Percentiles rank a stretch among this genome's conserved stretches.
Conservation (phyloP, 1,284 basidiomycete species). For the Moesziomyces antarcticus region DNA sequence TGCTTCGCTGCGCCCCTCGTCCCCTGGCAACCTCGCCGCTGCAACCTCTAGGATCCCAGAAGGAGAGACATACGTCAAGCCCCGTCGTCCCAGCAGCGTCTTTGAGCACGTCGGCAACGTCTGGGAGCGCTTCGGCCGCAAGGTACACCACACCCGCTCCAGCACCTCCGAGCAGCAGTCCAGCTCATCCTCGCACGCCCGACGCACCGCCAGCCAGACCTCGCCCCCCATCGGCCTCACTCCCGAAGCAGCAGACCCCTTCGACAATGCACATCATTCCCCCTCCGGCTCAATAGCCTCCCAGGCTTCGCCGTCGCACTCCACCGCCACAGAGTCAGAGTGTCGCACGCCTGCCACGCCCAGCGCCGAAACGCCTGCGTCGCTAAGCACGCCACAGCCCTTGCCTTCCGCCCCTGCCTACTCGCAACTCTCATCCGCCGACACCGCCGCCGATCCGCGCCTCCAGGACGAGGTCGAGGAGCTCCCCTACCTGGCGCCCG, state of each 20-base stretch:
- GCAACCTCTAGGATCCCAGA: slow-evolving; percentile 18
- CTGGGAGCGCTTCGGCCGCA: slow-evolving; percentile 56
- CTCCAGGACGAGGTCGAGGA: slow-evolving; percentile 36
- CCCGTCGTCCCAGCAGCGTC: slow-evolving; percentile 56
- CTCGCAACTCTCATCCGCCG: slow-evolving; percentile 2
- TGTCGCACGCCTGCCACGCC: slow-evolving; percentile 32
- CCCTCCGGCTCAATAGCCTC: slow-evolving; percentile 26
- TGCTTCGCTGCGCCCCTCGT: slow-evolving; percentile 42
- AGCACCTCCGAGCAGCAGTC: slow-evolving; percentile 31
- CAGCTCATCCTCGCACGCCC: slow-evolving; percentile 20
- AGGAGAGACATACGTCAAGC: slow-evolving; percentile 11
- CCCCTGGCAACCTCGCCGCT: slow-evolving; percentile 27
- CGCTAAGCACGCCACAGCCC: slow-evolving; percentile 24
- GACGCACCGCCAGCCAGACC: slow-evolving; percentile 26
- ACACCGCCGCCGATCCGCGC: neutral
- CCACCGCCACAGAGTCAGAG: slow-evolving; percentile 35
- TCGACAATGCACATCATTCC: slow-evolving; percentile 18
- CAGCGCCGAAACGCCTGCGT: slow-evolving; percentile 15
- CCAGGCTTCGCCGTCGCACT: slow-evolving; percentile 30
- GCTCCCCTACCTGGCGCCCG: slow-evolving; percentile 38
- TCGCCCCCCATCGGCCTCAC: slow-evolving; percentile 27
- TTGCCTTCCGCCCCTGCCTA: slow-evolving; percentile 33
- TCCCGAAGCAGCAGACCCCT: slow-evolving; percentile 14
- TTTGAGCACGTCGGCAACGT: slow-evolving; percentile 61
- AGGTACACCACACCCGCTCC: slow-evolving; percentile 44